Evolutionary conservation across 2,329 filamentous ascomycete genomes (phyloP).

Genomic region (Sarocladium brachiariae): DNA sequence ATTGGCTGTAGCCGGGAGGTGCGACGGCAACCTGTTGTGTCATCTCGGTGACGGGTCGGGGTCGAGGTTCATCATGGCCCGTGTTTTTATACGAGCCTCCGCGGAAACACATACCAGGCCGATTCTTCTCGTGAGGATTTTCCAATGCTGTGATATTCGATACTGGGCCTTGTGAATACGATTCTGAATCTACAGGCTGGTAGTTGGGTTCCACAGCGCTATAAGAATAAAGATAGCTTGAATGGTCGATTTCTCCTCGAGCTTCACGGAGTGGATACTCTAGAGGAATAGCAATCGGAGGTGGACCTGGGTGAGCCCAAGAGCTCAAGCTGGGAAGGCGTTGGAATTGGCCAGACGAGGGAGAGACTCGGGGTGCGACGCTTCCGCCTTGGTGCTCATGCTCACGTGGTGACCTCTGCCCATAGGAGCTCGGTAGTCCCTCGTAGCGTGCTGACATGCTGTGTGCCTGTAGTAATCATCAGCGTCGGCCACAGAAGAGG

Average conservation of each 20-base stretch:
- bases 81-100: not conserved
- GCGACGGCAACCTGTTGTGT: not conserved
- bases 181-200: not conserved
- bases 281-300: not conserved
- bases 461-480: no score
- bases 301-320: not conserved
- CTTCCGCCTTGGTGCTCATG: not conserved
- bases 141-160: not conserved
- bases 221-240: not conserved
- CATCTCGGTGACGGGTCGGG: not conserved
- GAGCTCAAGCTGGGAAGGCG: not conserved
- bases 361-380: not conserved
- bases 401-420: not conserved
- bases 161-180: not conserved
- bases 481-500: no score
- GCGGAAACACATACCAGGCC: conserved; percentile 3
- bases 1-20: not conserved
- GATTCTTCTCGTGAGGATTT: not conserved
- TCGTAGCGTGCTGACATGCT: conserved; percentile 3
- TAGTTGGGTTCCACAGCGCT: not conserved
- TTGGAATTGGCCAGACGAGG: not conserved
- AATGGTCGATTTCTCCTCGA: not conserved
- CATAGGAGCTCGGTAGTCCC: not conserved
- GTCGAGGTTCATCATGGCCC: not conserved
- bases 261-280: not conserved